A percentile compares a stretch with the other conserved stretches of the same genome.
These are phyloP conservation scores for Stephania yunnanensis DNA, from an alignment of 164 flowering plant species.

Conservation along the genomic window DNA sequence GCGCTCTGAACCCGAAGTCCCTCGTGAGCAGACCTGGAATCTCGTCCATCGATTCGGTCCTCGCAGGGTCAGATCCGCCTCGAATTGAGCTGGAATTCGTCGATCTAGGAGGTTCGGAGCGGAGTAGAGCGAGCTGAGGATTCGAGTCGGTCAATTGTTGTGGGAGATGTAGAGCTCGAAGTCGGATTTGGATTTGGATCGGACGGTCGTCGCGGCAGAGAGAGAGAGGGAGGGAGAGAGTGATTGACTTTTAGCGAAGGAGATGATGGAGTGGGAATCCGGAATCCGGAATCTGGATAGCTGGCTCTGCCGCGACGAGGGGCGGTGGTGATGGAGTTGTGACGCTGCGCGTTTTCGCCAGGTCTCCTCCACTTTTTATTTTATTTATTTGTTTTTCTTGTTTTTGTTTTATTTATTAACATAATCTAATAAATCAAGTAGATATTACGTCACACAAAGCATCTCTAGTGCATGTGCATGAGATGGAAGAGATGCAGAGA, in stretches of 20 bases:
- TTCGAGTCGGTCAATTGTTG: background rate
- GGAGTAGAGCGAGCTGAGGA: background rate
- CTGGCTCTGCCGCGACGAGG: background rate
- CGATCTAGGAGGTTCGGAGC: background rate
- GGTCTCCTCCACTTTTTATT: background rate
- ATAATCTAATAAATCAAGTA: too few relatives aligned
- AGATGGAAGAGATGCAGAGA: too few relatives aligned
- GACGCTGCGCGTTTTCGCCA: background rate
- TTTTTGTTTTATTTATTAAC: background rate
- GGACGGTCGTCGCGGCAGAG: background rate
- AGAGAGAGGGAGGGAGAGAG: background rate
- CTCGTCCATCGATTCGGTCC: constrained; percentile 39
- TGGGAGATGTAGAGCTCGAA: background rate
- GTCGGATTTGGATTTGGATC: background rate
- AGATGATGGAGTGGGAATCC: background rate
- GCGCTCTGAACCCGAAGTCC: constrained; percentile 60
- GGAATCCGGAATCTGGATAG: background rate
- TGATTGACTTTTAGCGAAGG: background rate
- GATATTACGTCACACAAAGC: too few relatives aligned
- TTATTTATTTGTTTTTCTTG: background rate
- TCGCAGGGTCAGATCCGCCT: background rate
- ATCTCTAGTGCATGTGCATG: too few relatives aligned
- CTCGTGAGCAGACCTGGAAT: constrained; percentile 47
- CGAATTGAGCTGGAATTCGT: background rate
- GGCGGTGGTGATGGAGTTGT: background rate